phyloP scores from a whole-genome alignment of 495 filamentous ascomycete genomes.

The Penicillium alfredii region DNA sequence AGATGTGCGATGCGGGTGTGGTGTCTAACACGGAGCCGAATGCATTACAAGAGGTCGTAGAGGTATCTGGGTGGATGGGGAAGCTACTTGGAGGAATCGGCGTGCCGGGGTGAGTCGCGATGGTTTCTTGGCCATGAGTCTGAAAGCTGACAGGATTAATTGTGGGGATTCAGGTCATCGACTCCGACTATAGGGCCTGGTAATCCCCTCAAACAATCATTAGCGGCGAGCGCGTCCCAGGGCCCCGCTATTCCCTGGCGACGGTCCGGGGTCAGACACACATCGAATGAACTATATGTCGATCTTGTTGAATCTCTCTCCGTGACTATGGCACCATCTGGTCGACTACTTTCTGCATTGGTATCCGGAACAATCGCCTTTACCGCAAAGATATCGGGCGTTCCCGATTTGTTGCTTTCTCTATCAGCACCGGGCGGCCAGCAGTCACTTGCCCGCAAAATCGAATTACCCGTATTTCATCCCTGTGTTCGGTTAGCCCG shows the following conservation, averaged over 20 bases:
- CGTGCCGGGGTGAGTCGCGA: conserved; percentile 57
- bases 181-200: conserved; percentile 38
- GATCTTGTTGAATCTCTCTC: conserved; percentile 88
- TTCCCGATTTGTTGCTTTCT: conserved; percentile 80
- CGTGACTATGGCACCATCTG: conserved; percentile 84
- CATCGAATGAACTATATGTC: conserved; percentile 94
- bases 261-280: conserved; percentile 86
- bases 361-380: conserved; percentile 92
- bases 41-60: conserved; percentile 83
- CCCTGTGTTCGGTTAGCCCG: conserved; percentile 81
- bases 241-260: conserved; percentile 76
- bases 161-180: conserved; percentile 29
- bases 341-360: conserved; percentile 76
- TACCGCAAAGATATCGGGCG: conserved; percentile 88
- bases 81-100: conserved; percentile 86
- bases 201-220: conserved; percentile 43
- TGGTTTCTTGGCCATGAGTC: background rate
- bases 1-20: conserved; percentile 95
- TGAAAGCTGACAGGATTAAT: too few relatives aligned
- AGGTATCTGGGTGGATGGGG: conserved; percentile 82
- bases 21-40: conserved; percentile 90
- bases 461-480: conserved; percentile 93
- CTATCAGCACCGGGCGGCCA: conserved; percentile 70
- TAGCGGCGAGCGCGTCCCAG: conserved; percentile 33
- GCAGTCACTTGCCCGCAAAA: conserved; percentile 63